Evolutionary conservation across 2,329 filamentous ascomycete species (phyloP).

Genomic region (Phialophora chinensis): DNA sequence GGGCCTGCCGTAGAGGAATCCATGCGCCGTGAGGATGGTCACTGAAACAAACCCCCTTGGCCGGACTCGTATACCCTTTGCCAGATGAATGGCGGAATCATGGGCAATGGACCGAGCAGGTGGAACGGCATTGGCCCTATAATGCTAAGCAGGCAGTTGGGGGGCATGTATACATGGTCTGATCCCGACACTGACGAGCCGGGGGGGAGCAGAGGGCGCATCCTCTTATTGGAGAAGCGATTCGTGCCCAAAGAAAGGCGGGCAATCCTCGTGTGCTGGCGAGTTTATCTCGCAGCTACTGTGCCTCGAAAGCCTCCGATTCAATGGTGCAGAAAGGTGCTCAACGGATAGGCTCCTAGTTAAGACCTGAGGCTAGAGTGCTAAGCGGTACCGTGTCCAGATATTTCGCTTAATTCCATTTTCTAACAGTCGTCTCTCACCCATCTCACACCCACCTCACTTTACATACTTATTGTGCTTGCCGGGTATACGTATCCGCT

Average conservation of each 20-base stretch:
- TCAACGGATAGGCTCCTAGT: neutral
- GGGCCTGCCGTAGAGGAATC: neutral
- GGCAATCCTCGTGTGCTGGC: neutral
- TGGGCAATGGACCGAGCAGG: neutral
- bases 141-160: neutral
- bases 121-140: neutral
- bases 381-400: neutral
- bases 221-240: slow-evolving; percentile 1
- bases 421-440: neutral
- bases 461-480: neutral
- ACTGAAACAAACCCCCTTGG: neutral
- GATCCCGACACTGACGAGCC: neutral
- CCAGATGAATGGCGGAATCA: neutral
- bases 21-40: neutral
- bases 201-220: neutral
- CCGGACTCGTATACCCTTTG: neutral
- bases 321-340: neutral
- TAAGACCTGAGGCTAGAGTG: neutral
- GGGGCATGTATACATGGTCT: neutral
- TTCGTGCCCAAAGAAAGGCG: slow-evolving; percentile 3
- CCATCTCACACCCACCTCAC: neutral
- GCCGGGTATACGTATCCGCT: neutral
- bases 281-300: neutral
- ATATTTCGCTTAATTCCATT: neutral
- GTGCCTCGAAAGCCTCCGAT: neutral